These are phyloP conservation scores for Vinca minor DNA, from an alignment of 257 asterid genomes.

Conservation along the genomic window DNA sequence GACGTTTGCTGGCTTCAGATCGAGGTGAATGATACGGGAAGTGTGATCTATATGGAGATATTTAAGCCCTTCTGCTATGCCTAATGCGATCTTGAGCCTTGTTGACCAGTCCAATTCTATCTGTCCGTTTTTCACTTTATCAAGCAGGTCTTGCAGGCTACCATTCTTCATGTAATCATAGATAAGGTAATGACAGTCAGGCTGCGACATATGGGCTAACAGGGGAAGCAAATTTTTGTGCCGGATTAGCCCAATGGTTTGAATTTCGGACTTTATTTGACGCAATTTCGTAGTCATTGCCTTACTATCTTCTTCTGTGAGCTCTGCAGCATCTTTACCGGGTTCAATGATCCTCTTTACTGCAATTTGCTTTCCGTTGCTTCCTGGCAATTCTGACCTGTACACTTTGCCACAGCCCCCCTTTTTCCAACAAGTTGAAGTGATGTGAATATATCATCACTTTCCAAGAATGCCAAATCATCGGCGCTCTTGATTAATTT, in stretches of 20 bases:
- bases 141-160: constrained; percentile 60
- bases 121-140: constrained; percentile 27
- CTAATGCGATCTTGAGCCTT: constrained; percentile 53
- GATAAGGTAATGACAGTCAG: constrained; percentile 67
- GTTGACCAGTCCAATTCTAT: constrained; percentile 52
- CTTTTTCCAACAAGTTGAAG: constrained; percentile 53
- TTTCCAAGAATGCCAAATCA: constrained; percentile 65
- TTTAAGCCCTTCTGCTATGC: constrained; percentile 70
- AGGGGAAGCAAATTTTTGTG: constrained; percentile 69
- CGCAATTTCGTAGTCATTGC: constrained; percentile 55
- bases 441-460: constrained; percentile 50
- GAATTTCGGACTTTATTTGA: constrained; percentile 69
- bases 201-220: constrained; percentile 66
- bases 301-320: constrained; percentile 60
- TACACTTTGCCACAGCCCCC: constrained; percentile 94
- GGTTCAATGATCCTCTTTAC: constrained; percentile 63
- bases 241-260: constrained; percentile 73
- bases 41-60: constrained; percentile 61
- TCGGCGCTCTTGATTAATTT: constrained; percentile 66
- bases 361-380: constrained; percentile 60
- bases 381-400: constrained; percentile 58
- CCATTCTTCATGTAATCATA: constrained; percentile 87
- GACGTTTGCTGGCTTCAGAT: constrained; percentile 79
- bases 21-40: constrained; percentile 68
- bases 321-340: constrained; percentile 43